These are phyloP conservation scores for Saccharomycopsis fermentans DNA, from an alignment of 805 yeast genomes.

Conservation along the genomic window DNA sequence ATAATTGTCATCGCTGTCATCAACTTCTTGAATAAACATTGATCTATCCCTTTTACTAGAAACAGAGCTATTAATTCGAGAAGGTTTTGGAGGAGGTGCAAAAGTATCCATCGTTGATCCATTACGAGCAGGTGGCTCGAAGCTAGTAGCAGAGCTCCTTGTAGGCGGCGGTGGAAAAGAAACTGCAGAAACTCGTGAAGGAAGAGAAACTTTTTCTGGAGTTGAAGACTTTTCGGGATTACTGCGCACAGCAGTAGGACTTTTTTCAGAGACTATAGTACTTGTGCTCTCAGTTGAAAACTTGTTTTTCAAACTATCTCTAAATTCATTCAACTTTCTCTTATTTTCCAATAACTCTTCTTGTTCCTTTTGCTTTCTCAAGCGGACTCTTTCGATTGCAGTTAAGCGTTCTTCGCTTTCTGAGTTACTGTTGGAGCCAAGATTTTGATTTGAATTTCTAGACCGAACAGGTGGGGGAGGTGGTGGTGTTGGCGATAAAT, in stretches of 20 bases:
- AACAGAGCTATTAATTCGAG: slow-evolving; percentile 4
- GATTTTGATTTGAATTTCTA: background rate
- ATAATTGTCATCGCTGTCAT: background rate
- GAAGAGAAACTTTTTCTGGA: background rate
- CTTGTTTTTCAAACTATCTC: background rate
- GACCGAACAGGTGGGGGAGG: slow-evolving; percentile 3
- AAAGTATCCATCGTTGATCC: background rate
- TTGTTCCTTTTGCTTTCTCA: background rate
- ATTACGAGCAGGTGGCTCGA: background rate
- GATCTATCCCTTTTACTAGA: background rate
- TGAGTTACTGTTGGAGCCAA: background rate
- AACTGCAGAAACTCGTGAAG: background rate
- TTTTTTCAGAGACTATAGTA: background rate
- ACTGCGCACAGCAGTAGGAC: background rate
- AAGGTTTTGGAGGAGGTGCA: slow-evolving; percentile 18
- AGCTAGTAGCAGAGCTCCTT: background rate
- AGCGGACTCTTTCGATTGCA: background rate
- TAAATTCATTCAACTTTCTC: background rate
- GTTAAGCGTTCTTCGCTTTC: background rate
- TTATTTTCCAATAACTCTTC: background rate
- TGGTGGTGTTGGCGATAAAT: background rate
- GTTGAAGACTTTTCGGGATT: background rate
- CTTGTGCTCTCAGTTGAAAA: background rate
- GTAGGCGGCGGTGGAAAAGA: background rate
- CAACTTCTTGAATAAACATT: background rate